Base-by-base conservation (phyloP, 495 filamentous ascomycete genomes). In the Astrothelium subdiscretum region DNA sequence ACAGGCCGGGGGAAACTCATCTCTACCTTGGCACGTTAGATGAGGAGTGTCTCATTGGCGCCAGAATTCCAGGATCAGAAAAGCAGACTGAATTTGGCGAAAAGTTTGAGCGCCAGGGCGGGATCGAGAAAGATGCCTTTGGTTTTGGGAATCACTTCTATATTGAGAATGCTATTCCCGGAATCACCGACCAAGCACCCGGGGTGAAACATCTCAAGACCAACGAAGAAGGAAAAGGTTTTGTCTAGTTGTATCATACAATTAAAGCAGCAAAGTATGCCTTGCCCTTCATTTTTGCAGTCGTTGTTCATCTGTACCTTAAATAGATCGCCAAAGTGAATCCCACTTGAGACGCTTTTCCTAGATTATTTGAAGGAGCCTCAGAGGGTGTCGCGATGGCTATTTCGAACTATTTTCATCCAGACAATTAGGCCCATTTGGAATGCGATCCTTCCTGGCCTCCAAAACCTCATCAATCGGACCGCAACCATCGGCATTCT, bases 31-130 rank as follows among this genome's bases (percentile, higher is more conserved):
- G 72, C 0, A 70, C 66, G 12, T 35, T 76, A 12, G 73, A 76
- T 57, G 72, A 73, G 62, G 71, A 73, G 24, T 71, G 67, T 18
- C 62, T 76, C 32, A 62, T 69, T 44, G 72, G 72, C 13, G 62
- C 65, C 52, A 62, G 52, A 58, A 63, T 62, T 59, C 62, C 66
- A 48, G 63, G 32, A 2, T 64, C 61, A n/a, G 66, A 65, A n/a
- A 65, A 64, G 62, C 61, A 64, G 52, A 66, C 65, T 52, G 68
- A 70, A 43, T 54, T 66, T 63, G 68, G 68, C 8, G 24, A 35
- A 5, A 65, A 66, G 57, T 63, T 68, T 13, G 64, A 65, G 15
- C 61, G 68, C 44, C 62, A 59, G 12, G 63, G 66, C 24, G 68
- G 68, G 8, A 31, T 61, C 20, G 68, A 66, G 18, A 64, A 58